phyloP scores from a whole-genome alignment of 768 basidiomycete species.

The Mycena filopes region DNA sequence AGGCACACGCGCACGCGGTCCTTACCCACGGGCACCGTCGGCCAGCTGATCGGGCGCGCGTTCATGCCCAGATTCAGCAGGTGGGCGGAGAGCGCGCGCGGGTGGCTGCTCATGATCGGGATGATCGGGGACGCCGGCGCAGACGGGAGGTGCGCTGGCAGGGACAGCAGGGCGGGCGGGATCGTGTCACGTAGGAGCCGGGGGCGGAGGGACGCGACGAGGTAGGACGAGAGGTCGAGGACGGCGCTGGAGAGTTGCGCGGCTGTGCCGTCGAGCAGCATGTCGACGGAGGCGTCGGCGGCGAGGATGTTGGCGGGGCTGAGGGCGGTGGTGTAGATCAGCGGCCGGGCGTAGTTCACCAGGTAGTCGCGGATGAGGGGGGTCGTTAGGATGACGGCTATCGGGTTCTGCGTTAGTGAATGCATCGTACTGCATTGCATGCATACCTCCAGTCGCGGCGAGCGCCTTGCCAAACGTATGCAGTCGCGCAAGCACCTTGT shows the following conservation, averaged over 20 bases:
- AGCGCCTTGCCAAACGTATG: slow-evolving; percentile 96
- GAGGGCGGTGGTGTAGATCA: slow-evolving; percentile 93
- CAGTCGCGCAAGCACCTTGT: slow-evolving; percentile 78
- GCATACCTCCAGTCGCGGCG: slow-evolving; percentile 85
- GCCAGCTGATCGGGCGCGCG: slow-evolving; percentile 83
- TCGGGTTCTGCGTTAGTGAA: not conserved
- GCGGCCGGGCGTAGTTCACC: slow-evolving; percentile 89
- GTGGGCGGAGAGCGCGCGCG: slow-evolving; percentile 79
- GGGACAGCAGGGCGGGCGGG: slow-evolving; percentile 51
- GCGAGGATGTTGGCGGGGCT: slow-evolving; percentile 82
- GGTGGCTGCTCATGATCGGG: slow-evolving; percentile 81
- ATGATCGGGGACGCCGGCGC: slow-evolving; percentile 79
- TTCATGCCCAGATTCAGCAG: slow-evolving; percentile 67
- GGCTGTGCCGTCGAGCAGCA: slow-evolving; percentile 76
- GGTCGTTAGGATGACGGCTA: slow-evolving; percentile 82
- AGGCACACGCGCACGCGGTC: slow-evolving; percentile 92
- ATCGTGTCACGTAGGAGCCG: slow-evolving; percentile 39
- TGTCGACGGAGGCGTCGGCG: slow-evolving; percentile 80
- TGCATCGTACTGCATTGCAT: not conserved
- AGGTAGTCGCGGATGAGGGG: slow-evolving; percentile 83
- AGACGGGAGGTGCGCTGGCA: slow-evolving; percentile 53
- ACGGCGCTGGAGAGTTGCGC: slow-evolving; percentile 49
- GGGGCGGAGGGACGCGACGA: slow-evolving; percentile 35
- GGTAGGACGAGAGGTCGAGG: slow-evolving; percentile 56
- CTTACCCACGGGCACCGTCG: slow-evolving; percentile 89